These are phyloP conservation scores for Aspergillus wentii DNA, from an alignment of 495 filamentous ascomycete species.

Conservation along the genomic window DNA sequence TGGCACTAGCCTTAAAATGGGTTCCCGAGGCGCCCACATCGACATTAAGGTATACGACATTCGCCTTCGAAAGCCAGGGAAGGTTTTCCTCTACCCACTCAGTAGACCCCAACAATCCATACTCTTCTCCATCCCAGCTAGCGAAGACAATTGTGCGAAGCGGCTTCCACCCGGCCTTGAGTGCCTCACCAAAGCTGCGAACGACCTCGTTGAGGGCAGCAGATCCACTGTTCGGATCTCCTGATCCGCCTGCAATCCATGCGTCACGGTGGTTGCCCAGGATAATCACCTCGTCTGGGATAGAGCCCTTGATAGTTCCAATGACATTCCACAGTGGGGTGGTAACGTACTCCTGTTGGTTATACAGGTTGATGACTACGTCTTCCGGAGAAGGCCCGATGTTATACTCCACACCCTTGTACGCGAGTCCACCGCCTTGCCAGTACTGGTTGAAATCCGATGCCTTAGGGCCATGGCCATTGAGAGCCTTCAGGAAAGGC, in stretches of 20 bases:
- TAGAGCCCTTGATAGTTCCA: conserved; percentile 86
- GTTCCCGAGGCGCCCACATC: conserved; percentile 57
- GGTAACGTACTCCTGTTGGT: conserved; percentile 82
- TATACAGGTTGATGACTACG: conserved; percentile 75
- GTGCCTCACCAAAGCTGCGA: conserved; percentile 72
- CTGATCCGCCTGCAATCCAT: conserved; percentile 85
- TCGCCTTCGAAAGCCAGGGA: conserved; percentile 72
- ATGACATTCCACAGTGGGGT: conserved; percentile 95
- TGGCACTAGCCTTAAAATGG: conserved; percentile 40
- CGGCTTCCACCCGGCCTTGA: conserved; percentile 77
- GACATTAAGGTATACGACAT: conserved; percentile 70
- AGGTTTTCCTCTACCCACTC: conserved; percentile 82
- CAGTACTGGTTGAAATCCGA: conserved; percentile 71
- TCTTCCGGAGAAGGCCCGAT: conserved; percentile 79
- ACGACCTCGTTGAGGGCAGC: conserved; percentile 85
- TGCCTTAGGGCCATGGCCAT: conserved; percentile 78
- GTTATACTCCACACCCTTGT: conserved; percentile 87
- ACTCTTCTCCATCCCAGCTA: conserved; percentile 75
- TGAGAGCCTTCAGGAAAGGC: conserved; percentile 81
- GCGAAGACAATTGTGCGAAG: conserved; percentile 74
- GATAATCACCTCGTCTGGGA: conserved; percentile 80
- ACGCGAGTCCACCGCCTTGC: conserved; percentile 65
- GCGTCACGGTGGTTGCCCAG: conserved; percentile 96
- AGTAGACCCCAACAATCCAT: conserved; percentile 64
- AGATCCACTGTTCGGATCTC: conserved; percentile 82